Conservation (phyloP, 345 rosid genomes). For the Boechera stricta region DNA sequence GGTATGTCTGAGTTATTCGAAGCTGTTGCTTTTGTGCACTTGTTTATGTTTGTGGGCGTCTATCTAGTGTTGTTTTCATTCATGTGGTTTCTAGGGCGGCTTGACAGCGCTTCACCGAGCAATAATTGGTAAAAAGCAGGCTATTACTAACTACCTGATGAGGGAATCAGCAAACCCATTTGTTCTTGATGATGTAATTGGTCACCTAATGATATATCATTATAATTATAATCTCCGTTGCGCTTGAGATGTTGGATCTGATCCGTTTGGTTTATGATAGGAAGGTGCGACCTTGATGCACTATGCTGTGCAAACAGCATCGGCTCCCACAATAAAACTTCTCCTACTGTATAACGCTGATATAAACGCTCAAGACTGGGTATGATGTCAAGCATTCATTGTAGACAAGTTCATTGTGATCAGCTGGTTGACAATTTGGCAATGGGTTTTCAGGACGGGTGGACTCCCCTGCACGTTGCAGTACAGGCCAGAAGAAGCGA, state of each 20-base stretch:
- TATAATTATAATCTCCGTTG: slow-evolving; percentile 17
- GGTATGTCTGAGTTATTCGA: slow-evolving; percentile 46
- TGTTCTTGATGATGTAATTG: slow-evolving; percentile 70
- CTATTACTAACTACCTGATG: slow-evolving; percentile 74
- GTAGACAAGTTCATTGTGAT: slow-evolving; percentile 5
- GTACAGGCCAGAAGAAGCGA: slow-evolving; percentile 87
- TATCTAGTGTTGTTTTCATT: slow-evolving; percentile 17
- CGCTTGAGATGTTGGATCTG: slow-evolving; percentile 29
- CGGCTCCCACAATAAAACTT: slow-evolving; percentile 73
- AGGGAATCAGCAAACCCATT: slow-evolving; percentile 95
- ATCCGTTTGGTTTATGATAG: slow-evolving; percentile 48
- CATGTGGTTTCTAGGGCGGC: slow-evolving; percentile 62
- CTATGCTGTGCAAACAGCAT: slow-evolving; percentile 89
- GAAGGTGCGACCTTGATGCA: slow-evolving; percentile 93
- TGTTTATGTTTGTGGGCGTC: neutral
- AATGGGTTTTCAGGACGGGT: slow-evolving; percentile 71
- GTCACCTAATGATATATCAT: neutral
- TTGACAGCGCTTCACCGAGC: slow-evolving; percentile 89
- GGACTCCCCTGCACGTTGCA: slow-evolving; percentile 96
- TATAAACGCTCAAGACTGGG: slow-evolving; percentile 82
- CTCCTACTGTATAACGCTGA: slow-evolving; percentile 82
- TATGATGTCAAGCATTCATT: slow-evolving; percentile 42
- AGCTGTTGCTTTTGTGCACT: slow-evolving; percentile 5
- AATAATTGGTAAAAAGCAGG: slow-evolving; percentile 81
- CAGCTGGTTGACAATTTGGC: slow-evolving; percentile 27